phyloP scores from a whole-genome alignment of 192 early-diverging fungal genomes.

The Gamsiella multidivaricata region DNA sequence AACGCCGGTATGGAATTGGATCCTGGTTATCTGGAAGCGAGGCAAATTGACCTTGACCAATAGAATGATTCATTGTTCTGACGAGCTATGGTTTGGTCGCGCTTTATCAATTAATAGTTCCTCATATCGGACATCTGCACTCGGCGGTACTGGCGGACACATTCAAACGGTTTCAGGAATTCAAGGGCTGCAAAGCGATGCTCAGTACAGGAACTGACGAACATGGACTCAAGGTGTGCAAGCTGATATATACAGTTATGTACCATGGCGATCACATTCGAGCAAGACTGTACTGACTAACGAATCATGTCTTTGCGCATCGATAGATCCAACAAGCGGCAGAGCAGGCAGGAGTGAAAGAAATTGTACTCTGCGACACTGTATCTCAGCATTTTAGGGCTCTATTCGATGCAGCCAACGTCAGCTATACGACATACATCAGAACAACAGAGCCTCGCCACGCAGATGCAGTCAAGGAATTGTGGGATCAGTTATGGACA shows the following conservation, averaged over 20 bases:
- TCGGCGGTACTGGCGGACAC: conserved; percentile 88
- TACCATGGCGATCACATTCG: too few species aligned
- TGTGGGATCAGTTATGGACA: conserved; percentile 80
- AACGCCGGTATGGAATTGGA: conserved; percentile 73
- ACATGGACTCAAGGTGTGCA: conserved; percentile 87
- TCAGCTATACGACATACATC: conserved; percentile 84
- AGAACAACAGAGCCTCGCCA: conserved; percentile 89
- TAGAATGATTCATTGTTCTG: too few species aligned
- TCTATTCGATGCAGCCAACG: conserved; percentile 78
- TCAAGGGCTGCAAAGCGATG: conserved; percentile 71
- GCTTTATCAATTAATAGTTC: too few species aligned
- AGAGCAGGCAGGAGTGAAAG: conserved; percentile 60
- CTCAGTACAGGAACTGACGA: conserved; percentile 92
- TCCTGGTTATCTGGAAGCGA: neutral
- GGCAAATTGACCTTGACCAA: too few species aligned
- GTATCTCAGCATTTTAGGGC: conserved; percentile 74
- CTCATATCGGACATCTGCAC: conserved; percentile 96
- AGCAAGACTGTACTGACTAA: too few species aligned
- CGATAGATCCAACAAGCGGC: conserved; percentile 92
- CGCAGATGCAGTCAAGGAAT: conserved; percentile 67
- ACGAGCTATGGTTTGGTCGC: neutral
- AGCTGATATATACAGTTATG: neutral
- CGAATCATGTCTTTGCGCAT: neutral
- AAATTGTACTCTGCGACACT: conserved; percentile 83
- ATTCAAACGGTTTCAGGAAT: conserved; percentile 76